Evolutionary conservation across 495 filamentous ascomycete genomes (phyloP).

Genomic region (Aspergillus cavernicola): DNA sequence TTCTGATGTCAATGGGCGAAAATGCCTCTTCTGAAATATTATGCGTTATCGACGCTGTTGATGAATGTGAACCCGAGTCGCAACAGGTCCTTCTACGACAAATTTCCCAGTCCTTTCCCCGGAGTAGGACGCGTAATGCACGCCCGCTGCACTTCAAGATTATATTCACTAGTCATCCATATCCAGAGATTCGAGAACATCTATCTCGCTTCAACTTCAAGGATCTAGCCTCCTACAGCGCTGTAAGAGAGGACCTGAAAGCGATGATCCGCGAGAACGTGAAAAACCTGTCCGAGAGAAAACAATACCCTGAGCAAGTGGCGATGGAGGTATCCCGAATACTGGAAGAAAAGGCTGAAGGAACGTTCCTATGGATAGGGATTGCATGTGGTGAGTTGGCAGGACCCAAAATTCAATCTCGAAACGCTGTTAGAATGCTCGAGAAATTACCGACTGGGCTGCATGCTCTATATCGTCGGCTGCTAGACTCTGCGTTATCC

Average conservation of each 20-base stretch:
- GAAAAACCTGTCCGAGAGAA: conserved; percentile 12
- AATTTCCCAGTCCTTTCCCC: background rate
- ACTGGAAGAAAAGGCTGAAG: conserved; percentile 23
- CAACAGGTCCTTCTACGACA: background rate
- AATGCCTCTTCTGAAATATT: conserved; percentile 9
- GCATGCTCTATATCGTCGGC: conserved; percentile 4
- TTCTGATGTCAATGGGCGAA: conserved; percentile 13
- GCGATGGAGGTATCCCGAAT: conserved; percentile 10
- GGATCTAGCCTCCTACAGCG: conserved; percentile 16
- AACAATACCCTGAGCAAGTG: conserved; percentile 18
- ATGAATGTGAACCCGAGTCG: conserved; percentile 21
- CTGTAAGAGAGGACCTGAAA: conserved; percentile 17
- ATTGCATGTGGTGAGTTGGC: conserved; percentile 18
- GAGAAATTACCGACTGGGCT: conserved; percentile 12
- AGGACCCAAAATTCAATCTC: background rate
- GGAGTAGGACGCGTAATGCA: no score
- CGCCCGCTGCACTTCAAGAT: conserved; percentile 9
- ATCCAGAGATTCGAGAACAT: conserved; percentile 16
- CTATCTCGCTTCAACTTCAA: conserved; percentile 11
- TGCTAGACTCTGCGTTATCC: conserved; percentile 10
- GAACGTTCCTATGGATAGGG: conserved; percentile 30
- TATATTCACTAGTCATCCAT: conserved; percentile 27
- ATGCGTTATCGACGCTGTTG: conserved; percentile 26
- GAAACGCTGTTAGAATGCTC: conserved; percentile 12
- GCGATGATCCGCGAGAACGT: conserved; percentile 21